Percentiles rank a stretch among this genome's conserved stretches.
Evolutionary conservation across 495 filamentous ascomycete genomes (phyloP).

Genomic region (Aspergillus sparsus): DNA sequence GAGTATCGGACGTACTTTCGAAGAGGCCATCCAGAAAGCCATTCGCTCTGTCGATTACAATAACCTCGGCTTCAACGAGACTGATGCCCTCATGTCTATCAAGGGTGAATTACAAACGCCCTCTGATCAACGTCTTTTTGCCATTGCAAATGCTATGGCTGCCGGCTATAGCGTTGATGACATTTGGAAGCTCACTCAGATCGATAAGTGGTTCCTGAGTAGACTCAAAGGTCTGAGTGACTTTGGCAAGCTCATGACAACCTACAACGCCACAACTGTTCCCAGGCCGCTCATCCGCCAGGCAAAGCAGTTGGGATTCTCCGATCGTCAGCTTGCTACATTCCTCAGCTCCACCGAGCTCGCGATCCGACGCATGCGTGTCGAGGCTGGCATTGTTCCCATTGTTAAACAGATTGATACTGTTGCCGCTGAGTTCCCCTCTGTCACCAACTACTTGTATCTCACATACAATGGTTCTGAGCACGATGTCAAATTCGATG

Average conservation of each 20-base stretch:
- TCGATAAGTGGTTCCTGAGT: conserved; percentile 82
- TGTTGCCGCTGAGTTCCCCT: conserved; percentile 94
- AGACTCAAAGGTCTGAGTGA: conserved; percentile 87
- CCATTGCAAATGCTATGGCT: conserved; percentile 97
- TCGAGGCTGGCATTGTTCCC: conserved; percentile 82
- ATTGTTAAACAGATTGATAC: conserved; percentile 98
- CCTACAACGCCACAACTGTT: conserved; percentile 68
- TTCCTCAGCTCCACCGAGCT: conserved; percentile 94
- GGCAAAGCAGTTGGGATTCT: conserved; percentile 93
- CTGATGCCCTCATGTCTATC: conserved; percentile 89
- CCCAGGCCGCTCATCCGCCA: conserved; percentile 65
- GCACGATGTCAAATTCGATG: conserved; percentile 81
- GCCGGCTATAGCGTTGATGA: conserved; percentile 90
- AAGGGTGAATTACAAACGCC: conserved; percentile 95
- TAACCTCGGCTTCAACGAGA: conserved; percentile 94
- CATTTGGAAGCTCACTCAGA: conserved; percentile 96
- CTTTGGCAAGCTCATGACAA: conserved; percentile 76
- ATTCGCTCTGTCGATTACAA: conserved; percentile 93
- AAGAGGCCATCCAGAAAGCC: conserved; percentile 98
- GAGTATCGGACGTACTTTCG: conserved; percentile 95
- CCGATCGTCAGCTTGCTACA: conserved; percentile 87
- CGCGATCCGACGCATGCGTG: conserved; percentile 75
- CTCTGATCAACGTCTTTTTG: conserved; percentile 95
- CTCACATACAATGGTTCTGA: conserved; percentile 91
- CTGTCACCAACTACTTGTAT: conserved; percentile 95